These are phyloP conservation scores for Alternaria viburni DNA, from an alignment of 2,329 filamentous ascomycete genomes.

Conservation along the genomic window DNA sequence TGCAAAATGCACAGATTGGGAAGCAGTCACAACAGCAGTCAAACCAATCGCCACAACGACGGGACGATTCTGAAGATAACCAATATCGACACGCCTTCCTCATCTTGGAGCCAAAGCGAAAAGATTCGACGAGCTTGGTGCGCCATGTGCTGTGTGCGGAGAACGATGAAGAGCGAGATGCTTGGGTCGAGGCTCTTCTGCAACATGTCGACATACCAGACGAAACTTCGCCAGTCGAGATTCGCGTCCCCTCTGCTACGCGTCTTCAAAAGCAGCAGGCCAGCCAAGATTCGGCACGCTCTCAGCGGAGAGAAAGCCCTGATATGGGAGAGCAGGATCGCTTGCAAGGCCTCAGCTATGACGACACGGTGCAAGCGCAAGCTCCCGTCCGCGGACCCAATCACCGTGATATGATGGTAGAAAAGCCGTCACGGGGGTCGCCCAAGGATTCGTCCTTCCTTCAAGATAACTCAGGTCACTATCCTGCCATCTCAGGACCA, in stretches of 20 bases:
- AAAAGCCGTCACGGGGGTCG: conserved; percentile 31
- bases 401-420: conserved; percentile 32
- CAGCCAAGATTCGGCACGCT: conserved; percentile 36
- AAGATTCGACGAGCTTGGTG: conserved; percentile 85
- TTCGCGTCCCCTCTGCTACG: conserved; percentile 46
- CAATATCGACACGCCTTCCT: conserved; percentile 97
- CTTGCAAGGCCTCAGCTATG: conserved; percentile 61
- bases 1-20: conserved; percentile 89
- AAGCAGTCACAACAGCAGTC: conserved; percentile 76
- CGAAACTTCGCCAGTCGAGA: conserved; percentile 48
- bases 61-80: conserved; percentile 80
- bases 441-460: conserved; percentile 46
- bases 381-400: conserved; percentile 60
- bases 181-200: conserved; percentile 89
- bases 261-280: conserved; percentile 51
- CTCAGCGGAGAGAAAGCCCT: conserved; percentile 47
- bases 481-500: conserved; percentile 75
- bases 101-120: conserved; percentile 93
- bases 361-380: conserved; percentile 63
- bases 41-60: conserved; percentile 66
- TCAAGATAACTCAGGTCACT: conserved; percentile 35
- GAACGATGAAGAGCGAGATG: conserved; percentile 88
- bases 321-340: conserved; percentile 42
- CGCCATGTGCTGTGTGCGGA: conserved; percentile 96
- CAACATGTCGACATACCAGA: conserved; percentile 83